These are phyloP conservation scores for Spathaspora arborariae DNA, from an alignment of 805 yeast species.

Conservation along the genomic window DNA sequence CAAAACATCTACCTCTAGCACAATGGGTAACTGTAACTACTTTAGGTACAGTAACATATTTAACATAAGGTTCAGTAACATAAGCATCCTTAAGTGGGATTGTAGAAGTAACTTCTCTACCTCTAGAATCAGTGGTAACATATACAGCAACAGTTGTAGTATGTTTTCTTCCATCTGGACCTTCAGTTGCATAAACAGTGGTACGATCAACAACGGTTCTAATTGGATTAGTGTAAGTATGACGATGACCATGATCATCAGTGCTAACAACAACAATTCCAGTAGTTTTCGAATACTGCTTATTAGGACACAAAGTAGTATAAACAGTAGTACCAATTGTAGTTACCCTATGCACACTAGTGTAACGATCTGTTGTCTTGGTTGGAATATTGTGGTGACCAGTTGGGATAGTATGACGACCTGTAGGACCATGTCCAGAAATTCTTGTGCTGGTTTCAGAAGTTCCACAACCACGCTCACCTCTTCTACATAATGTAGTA, in stretches of 20 bases:
- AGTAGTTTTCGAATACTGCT: not conserved
- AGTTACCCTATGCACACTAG: not conserved
- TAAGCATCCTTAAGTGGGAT: constrained; percentile 3
- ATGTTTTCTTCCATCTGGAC: not conserved
- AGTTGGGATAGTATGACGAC: not conserved
- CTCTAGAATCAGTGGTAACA: not conserved
- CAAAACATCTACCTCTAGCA: not conserved
- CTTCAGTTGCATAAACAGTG: not conserved
- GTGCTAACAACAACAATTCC: constrained; percentile 1
- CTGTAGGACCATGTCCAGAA: not conserved
- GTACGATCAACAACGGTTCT: not conserved
- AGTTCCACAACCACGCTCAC: not conserved
- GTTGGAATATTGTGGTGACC: not conserved
- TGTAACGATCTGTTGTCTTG: too few species aligned
- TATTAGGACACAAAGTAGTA: not conserved
- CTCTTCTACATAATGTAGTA: not conserved
- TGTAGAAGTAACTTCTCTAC: not conserved
- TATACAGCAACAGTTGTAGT: not conserved
- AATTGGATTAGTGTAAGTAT: not conserved
- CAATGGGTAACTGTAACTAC: not conserved
- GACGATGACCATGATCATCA: not conserved
- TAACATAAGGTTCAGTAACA: not conserved
- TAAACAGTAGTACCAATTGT: not conserved
- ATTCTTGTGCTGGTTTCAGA: not conserved
- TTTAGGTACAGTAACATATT: not conserved